Evolutionary conservation across 257 asterid genomes (phyloP).

Genomic region (Solanum bulbocastanum): DNA sequence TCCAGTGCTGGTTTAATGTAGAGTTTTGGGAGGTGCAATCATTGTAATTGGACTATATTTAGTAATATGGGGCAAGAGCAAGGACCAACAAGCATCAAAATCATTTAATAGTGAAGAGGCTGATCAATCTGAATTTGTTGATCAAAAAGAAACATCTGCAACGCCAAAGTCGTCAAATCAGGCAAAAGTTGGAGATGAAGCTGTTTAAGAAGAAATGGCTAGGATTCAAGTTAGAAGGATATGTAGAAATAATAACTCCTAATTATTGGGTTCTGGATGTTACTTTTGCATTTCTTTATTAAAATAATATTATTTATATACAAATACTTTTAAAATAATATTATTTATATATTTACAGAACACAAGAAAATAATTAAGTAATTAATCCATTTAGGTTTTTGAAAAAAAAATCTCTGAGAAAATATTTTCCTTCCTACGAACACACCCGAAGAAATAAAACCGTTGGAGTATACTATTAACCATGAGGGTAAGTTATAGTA

Average conservation of each 20-base stretch:
- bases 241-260: not conserved
- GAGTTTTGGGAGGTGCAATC: constrained; percentile 36
- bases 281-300: not conserved
- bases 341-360: too few species aligned
- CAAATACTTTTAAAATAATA: too few species aligned
- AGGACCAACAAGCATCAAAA: constrained; percentile 8
- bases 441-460: too few species aligned
- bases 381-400: too few species aligned
- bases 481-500: not conserved
- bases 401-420: too few species aligned
- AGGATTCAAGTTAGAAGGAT: not conserved
- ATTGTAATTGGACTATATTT: constrained; percentile 39
- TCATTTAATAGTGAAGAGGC: not conserved
- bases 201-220: not conserved
- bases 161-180: not conserved
- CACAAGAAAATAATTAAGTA: too few species aligned
- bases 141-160: not conserved
- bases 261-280: not conserved
- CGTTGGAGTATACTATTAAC: not conserved
- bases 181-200: not conserved
- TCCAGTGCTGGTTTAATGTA: constrained; percentile 6
- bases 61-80: constrained; percentile 42
- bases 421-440: too few species aligned
- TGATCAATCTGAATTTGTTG: not conserved
- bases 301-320: too few species aligned